Evolutionary conservation across 2,329 filamentous ascomycete genomes (phyloP), one percentile per base, ranked within the genome.

Genomic region (Coniochaeta hoffmannii): DNA sequence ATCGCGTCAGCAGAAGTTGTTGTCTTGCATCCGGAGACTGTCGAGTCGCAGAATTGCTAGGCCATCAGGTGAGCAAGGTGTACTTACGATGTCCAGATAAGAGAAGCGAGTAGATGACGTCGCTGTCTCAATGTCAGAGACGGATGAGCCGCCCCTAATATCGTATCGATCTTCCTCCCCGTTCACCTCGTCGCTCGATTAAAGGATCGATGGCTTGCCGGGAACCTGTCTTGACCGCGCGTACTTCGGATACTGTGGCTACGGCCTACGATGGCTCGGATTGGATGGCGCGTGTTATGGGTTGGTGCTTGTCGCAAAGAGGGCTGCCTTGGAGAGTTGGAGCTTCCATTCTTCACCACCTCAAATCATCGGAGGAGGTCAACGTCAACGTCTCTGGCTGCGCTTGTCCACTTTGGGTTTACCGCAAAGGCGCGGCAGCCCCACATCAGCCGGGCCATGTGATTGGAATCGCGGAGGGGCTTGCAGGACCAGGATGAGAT

Each of bases 51-150:
- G 12, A 12, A 2, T 34, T 19, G 3, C 14, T 14, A n/a, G n/a
- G 14, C 49, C 17, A 51, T 51, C 49, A 51, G n/a, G 31, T 51
- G 49, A 34, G 49, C 49, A 34, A n/a, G 28, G 14, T 51, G 26
- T 34, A 51, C 49, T 22, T 51, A 51, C 49, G 31, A 19, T 51
- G 41, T 22, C 41, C 24, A 46, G 41, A 46, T 46, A 14, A 32
- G 49, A 19, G 22, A 28, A 31, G 31, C 22, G 15, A 36, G 24
- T 19, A 28, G 41, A 51, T 51, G 49, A 51, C 49, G 49, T 51
- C 41, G 22, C 41, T 46, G 41, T 28, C 41, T 44, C 38, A 26
- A 44, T 10, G 38, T 26, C 38, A 44, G 41, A 44, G 41, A 46
- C 22, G 11, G 8, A 14, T 46, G 41, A 46, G 41, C 41, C 41